Conservation (phyloP, 768 basidiomycete genomes). For the Suillus fuscotomentosus region DNA sequence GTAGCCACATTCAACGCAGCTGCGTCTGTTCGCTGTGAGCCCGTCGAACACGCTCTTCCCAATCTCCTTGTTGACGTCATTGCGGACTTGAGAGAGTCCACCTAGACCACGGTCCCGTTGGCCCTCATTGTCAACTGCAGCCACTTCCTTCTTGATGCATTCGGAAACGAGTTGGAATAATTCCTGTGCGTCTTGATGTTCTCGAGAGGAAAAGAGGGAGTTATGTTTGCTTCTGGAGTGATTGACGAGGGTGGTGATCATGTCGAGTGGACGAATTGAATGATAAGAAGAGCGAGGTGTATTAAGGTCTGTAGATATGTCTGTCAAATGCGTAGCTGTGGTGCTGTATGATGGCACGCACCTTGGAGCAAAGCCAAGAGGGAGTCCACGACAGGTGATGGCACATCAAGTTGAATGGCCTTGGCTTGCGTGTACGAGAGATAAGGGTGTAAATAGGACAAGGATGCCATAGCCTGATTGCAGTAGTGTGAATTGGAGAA, state of each 20-base stretch:
- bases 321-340: constrained; percentile 7
- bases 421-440: constrained; percentile 72
- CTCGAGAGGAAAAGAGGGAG: constrained; percentile 79
- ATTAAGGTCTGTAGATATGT: constrained; percentile 52
- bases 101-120: constrained; percentile 71
- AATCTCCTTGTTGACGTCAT: constrained; percentile 33
- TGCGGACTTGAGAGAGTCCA: constrained; percentile 38
- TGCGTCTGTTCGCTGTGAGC: constrained; percentile 84
- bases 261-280: constrained; percentile 67
- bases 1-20: constrained; percentile 88
- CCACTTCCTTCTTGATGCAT: constrained; percentile 83
- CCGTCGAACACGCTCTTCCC: constrained; percentile 84
- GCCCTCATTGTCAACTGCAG: constrained; percentile 69
- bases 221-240: constrained; percentile 52
- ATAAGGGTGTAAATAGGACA: constrained; percentile 78
- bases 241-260: constrained; percentile 67
- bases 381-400: constrained; percentile 84
- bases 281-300: constrained; percentile 54
- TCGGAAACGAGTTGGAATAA: constrained; percentile 94
- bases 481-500: constrained; percentile 15
- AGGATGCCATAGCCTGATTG: constrained; percentile 80
- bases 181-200: constrained; percentile 98
- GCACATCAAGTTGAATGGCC: constrained; percentile 78
- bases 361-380: constrained; percentile 69
- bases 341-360: constrained; percentile 30